Conservation (phyloP, 163 green algal genomes). For the Chlamydomonas reinhardtii region DNA sequence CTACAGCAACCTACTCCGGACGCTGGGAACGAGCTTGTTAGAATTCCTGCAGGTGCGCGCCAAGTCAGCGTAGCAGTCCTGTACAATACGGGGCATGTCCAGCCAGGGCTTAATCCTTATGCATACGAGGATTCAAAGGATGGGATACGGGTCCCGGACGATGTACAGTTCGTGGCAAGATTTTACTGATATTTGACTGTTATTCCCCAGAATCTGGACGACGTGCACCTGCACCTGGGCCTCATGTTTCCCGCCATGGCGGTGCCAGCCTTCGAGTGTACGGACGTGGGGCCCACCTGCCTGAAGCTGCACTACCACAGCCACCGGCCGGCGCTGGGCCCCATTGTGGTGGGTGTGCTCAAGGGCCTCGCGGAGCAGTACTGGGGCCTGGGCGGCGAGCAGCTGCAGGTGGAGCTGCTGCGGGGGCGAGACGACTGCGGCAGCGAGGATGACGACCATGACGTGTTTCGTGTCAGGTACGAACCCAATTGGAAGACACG, state of each 20-base stretch:
- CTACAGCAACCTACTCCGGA: slow-evolving; percentile 30
- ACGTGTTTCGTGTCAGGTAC: slow-evolving; percentile 32
- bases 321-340: slow-evolving; percentile 24
- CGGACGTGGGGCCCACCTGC: background rate
- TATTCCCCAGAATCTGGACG: slow-evolving; percentile 32
- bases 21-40: slow-evolving; percentile 12
- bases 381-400: background rate
- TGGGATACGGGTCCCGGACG: too few species aligned
- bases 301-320: slow-evolving; percentile 42
- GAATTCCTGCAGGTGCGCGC: slow-evolving; percentile 35
- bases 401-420: slow-evolving; percentile 32
- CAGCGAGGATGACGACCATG: slow-evolving; percentile 2
- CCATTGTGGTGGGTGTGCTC: slow-evolving; percentile 43
- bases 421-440: slow-evolving; percentile 27
- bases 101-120: too few species aligned
- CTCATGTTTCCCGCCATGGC: slow-evolving; percentile 29
- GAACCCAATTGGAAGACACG: too few species aligned
- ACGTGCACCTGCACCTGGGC: slow-evolving; percentile 44
- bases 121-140: too few species aligned
- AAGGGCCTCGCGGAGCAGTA: slow-evolving; percentile 31
- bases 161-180: too few species aligned
- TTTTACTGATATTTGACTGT: too few species aligned
- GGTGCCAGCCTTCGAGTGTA: slow-evolving; percentile 31
- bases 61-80: too few species aligned
- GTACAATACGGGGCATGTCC: too few species aligned